Evolutionary conservation across 257 asterid species (phyloP), one percentile per base, ranked within the genome.

Genomic region (Salvia hispanica): DNA sequence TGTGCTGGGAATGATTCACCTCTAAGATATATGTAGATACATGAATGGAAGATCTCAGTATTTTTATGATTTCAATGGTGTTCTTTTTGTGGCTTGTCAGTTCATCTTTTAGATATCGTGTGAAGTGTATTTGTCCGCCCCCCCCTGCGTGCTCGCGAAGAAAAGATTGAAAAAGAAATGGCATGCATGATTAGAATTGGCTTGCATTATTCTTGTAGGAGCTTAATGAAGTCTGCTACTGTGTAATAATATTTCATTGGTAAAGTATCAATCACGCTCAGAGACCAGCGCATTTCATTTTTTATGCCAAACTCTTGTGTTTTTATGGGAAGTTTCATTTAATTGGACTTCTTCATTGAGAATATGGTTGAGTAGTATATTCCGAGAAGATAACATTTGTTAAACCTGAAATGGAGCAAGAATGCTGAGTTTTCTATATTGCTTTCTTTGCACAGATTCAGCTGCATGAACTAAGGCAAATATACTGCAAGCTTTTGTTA

Each of bases 371-470:
- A 33, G 8, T 16, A 15, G 42, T 33, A 46, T 51, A 25, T 44
- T 67, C 43, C 16, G 9, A 34, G 58, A 43, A 57, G 66, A 42
- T 48, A 34, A 5, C 15, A 48, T 21, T 48, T 13, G 10, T 34
- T 50, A 33, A 62, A 13, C 52, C 28, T 33, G 14, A 14, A 64
- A 62, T 43, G 46, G 53, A 58, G 28, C 58, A 14, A 67, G 55
- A 15, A 16, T 51, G 31, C 68, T 42, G 65, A 43, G 52, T 60
- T 43, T 58, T 57, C 69, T 51, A 39, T 62, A 44, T 60, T 59
- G 40, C 69, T 82, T 72, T 64, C 69, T 67, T 76, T 69, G 52
- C 43, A 62, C 85, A 81, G 92, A 80, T 76, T 66, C 70, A 76
- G 76, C 77, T 76, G 80, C 78, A 70, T 69, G 65, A 73, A 61